Conservation (phyloP, 1,139 yeast genomes). For the Hyphopichia khmerensis region DNA sequence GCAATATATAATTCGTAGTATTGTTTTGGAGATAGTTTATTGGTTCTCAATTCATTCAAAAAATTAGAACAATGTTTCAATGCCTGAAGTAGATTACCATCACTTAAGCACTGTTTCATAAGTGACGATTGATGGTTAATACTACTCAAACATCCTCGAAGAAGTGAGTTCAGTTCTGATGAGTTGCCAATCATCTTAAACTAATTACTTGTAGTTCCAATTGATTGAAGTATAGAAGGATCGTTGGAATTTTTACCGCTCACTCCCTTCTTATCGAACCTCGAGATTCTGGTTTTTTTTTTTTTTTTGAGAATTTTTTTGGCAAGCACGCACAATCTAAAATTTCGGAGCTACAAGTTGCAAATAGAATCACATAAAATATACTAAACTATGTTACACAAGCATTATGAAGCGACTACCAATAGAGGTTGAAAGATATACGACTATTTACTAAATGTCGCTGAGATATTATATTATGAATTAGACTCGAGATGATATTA, state of each 20-base stretch:
- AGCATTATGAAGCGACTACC: no score
- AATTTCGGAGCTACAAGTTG: no score
- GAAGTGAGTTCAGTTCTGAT: constrained; percentile 10
- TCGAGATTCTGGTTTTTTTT: neutral
- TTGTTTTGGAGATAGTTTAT: constrained; percentile 79
- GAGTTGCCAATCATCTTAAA: neutral
- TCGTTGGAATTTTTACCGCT: neutral
- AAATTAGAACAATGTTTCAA: constrained; percentile 84
- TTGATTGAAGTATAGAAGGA: neutral
- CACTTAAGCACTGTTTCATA: constrained; percentile 79
- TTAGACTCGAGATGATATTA: no score
- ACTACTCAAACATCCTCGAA: constrained; percentile 53
- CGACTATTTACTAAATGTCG: no score
- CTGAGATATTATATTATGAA: no score
- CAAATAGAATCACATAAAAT: no score
- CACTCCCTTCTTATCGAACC: constrained; percentile 1
- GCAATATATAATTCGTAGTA: constrained; percentile 90
- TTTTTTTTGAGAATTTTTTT: neutral
- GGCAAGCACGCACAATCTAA: neutral
- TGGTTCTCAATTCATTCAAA: constrained; percentile 78
- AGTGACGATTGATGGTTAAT: constrained; percentile 70
- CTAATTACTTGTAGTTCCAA: neutral
- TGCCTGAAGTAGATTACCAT: constrained; percentile 76
- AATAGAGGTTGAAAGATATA: no score
- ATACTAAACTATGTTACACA: no score